Evolutionary conservation across 1,284 basidiomycete species (phyloP).

Genomic region (Cryptococcus hybrid): DNA sequence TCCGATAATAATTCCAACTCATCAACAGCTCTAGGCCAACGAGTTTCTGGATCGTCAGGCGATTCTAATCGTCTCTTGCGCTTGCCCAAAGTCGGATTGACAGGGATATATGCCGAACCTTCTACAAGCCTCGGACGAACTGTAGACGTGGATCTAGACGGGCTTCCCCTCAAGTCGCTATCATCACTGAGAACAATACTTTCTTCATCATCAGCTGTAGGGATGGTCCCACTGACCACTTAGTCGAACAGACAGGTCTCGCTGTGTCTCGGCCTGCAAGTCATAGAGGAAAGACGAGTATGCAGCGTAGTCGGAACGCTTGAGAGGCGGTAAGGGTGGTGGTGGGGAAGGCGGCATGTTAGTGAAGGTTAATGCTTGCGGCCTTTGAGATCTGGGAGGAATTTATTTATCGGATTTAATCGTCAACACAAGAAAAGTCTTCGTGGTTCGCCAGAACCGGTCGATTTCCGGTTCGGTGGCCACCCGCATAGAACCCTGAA

Average conservation of each 20-base stretch:
- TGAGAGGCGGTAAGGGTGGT: neutral
- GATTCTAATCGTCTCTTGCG: neutral
- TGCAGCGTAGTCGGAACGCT: constrained; percentile 5
- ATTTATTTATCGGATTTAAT: no score
- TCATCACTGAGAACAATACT: neutral
- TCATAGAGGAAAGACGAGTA: constrained; percentile 6
- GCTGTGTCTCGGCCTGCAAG: neutral
- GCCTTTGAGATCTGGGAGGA: no score
- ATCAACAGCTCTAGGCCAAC: constrained; percentile 5
- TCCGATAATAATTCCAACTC: neutral
- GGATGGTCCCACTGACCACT: neutral
- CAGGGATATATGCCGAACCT: no score
- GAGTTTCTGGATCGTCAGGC: neutral
- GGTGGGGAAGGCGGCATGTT: neutral
- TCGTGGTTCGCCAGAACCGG: no score
- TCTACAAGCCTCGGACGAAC: no score
- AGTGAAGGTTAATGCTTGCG: no score
- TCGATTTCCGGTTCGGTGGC: no score
- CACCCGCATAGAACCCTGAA: no score
- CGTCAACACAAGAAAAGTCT: no score
- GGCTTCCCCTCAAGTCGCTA: constrained; percentile 1
- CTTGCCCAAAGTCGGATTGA: neutral
- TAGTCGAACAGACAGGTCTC: constrained; percentile 2
- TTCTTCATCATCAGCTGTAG: neutral
- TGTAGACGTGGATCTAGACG: no score